Conservation (phyloP, 1,284 basidiomycete species). For the Tylopilus sp. region DNA sequence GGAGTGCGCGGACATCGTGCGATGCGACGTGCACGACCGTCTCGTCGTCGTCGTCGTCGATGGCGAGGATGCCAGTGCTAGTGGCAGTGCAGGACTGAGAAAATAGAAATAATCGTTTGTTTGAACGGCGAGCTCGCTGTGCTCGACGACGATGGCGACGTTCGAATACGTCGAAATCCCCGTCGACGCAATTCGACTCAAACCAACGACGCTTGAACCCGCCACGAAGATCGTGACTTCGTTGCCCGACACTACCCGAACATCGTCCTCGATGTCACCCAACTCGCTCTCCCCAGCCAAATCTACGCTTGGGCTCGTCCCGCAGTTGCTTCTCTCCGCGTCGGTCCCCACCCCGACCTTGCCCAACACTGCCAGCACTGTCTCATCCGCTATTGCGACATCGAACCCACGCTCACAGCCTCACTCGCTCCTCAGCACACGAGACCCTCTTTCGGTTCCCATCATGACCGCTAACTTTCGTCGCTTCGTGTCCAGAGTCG, state of each 20-base stretch:
- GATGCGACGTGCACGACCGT: slow-evolving; percentile 4
- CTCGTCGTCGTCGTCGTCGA: slow-evolving; percentile 5
- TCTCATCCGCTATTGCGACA: slow-evolving; percentile 19
- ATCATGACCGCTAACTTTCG: slow-evolving; percentile 71
- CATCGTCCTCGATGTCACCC: slow-evolving; percentile 7
- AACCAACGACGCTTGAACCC: slow-evolving; percentile 35
- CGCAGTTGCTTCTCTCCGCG: slow-evolving; percentile 26
- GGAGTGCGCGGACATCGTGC: slow-evolving; percentile 12
- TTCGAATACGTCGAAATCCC: slow-evolving; percentile 55
- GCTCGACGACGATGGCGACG: slow-evolving; percentile 37
- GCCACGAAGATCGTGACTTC: slow-evolving; percentile 43
- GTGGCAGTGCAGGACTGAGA: slow-evolving; percentile 14
- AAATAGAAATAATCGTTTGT: too few species aligned
- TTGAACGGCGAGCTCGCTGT: neutral
- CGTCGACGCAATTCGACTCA: slow-evolving; percentile 42
- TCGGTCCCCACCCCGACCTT: slow-evolving; percentile 16
- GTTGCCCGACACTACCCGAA: slow-evolving; percentile 36
- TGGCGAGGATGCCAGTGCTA: neutral
- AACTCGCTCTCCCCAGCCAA: slow-evolving; percentile 21
- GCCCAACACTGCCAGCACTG: slow-evolving; percentile 4
- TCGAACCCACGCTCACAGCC: slow-evolving; percentile 22
- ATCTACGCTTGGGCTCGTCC: slow-evolving; percentile 27
- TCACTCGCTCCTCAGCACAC: slow-evolving; percentile 40
- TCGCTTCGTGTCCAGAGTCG: slow-evolving; percentile 62
- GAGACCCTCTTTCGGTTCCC: slow-evolving; percentile 66